phyloP scores from a whole-genome alignment of 176 grass and related monocot genomes.

The Oropetium thomaeum region DNA sequence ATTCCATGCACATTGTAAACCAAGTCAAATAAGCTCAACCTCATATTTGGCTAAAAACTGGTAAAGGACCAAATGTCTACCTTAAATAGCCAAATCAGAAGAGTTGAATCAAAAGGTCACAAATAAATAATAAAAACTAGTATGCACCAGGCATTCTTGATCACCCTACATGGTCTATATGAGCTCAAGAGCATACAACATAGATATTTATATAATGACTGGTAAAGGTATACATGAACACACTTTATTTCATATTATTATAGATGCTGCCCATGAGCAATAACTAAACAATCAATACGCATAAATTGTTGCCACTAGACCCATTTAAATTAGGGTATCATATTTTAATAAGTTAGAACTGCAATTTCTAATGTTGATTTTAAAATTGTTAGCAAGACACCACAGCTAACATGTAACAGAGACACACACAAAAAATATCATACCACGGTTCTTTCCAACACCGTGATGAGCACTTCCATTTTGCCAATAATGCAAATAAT shows the following conservation, averaged over 20 bases:
- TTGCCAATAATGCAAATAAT: neutral
- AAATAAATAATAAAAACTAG: neutral
- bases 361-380: neutral
- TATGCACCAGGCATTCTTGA: constrained; percentile 1
- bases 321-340: no score
- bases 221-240: neutral
- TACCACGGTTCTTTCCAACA: neutral
- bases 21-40: neutral
- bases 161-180: neutral
- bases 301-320: constrained; percentile 2
- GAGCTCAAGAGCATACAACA: neutral
- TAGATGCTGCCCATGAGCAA: neutral
- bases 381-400: neutral
- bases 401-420: neutral
- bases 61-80: neutral
- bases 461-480: neutral
- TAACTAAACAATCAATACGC: neutral
- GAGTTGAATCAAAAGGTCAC: neutral
- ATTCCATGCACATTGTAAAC: neutral
- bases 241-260: neutral
- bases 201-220: neutral
- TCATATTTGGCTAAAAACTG: neutral
- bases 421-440: neutral
- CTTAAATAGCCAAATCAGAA: neutral
- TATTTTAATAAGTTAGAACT: no score